A percentile compares a stretch with the other conserved stretches of the same genome.
Evolutionary conservation across 1,284 basidiomycete species (phyloP).

Genomic region (Rhodotorula sp.): DNA sequence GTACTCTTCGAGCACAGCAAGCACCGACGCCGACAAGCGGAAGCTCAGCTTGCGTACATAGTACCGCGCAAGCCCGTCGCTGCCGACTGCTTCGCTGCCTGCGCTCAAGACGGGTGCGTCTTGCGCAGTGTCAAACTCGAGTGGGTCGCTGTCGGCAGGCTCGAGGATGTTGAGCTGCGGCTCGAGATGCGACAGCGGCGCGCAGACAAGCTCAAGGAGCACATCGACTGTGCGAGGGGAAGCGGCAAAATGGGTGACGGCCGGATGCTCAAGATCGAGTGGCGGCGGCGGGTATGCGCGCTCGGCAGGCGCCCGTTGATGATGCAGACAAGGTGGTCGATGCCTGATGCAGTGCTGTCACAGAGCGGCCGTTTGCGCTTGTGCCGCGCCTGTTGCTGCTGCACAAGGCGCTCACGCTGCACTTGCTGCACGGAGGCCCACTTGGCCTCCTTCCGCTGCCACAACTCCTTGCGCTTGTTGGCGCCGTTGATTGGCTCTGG

Average conservation of each 20-base stretch:
- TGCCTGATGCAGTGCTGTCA: neutral
- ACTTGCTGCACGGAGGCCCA: neutral
- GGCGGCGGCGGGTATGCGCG: neutral
- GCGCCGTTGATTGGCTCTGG: no score
- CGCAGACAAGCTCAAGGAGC: neutral
- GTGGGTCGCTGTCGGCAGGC: neutral
- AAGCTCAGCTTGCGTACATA: neutral
- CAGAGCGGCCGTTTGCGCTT: neutral
- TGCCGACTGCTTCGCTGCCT: no score
- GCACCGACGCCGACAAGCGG: neutral
- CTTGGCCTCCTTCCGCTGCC: no score
- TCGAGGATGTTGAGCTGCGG: neutral
- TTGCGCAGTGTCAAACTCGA: neutral
- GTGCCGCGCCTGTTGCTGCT: neutral
- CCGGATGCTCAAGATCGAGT: neutral
- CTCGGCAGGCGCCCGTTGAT: neutral
- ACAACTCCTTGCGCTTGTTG: no score
- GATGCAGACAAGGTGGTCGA: neutral
- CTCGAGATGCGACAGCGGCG: neutral
- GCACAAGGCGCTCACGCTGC: neutral
- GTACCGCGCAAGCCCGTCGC: neutral
- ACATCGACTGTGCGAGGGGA: neutral
- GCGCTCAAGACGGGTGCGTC: neutral
- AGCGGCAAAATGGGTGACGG: neutral
- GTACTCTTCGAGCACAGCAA: neutral